phyloP scores from a whole-genome alignment of 257 asterid species.

The Nemophila menziesii region DNA sequence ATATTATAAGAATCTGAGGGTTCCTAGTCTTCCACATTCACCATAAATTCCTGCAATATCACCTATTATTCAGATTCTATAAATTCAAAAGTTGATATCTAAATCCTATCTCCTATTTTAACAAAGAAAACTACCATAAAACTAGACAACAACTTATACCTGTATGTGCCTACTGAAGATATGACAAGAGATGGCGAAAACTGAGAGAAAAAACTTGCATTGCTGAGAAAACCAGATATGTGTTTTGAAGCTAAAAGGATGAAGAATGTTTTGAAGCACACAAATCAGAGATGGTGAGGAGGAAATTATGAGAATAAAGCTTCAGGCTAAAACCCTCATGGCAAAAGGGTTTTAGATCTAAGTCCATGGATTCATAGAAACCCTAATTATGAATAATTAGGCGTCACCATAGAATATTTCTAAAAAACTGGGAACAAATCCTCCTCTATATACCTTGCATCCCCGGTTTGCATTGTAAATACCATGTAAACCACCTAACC shows the following conservation, averaged over 20 bases:
- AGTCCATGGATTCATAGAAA: background rate
- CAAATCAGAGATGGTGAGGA: background rate
- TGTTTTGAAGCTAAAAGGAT: background rate
- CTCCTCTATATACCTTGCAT: conserved; percentile 2
- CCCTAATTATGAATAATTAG: background rate
- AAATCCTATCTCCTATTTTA: background rate
- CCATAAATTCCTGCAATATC: conserved; percentile 63
- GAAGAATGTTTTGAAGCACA: background rate
- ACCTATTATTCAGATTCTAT: conserved; percentile 39
- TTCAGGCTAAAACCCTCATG: background rate
- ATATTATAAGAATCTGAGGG: conserved; percentile 8
- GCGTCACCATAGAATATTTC: conserved; percentile 1
- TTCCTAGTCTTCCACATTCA: conserved; percentile 34
- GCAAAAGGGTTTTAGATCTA: background rate
- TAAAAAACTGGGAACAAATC: background rate
- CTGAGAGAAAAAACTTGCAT: background rate
- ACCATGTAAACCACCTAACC: conserved; percentile 1
- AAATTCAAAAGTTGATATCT: conserved; percentile 28
- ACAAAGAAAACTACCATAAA: background rate
- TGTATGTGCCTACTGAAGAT: background rate
- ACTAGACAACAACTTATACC: background rate
- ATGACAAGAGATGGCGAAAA: background rate
- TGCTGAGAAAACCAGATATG: background rate
- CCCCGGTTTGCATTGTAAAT: background rate
- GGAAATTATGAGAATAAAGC: background rate